Evolutionary conservation across 2,329 filamentous ascomycete genomes (phyloP).

Genomic region (Epichloe sp.): DNA sequence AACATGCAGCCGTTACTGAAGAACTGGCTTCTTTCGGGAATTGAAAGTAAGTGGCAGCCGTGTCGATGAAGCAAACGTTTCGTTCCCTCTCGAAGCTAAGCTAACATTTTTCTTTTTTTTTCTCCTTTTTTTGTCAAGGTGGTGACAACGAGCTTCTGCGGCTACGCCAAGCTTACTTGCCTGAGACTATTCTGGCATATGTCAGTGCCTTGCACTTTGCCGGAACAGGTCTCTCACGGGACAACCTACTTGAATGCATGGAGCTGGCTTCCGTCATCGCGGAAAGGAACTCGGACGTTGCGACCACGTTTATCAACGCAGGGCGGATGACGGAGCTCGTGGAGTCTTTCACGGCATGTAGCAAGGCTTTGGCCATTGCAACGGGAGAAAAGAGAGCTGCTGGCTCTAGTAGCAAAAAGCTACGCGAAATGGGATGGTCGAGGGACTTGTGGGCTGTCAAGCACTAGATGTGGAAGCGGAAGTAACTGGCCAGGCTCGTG

Average conservation of each 20-base stretch:
- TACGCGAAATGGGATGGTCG: constrained; percentile 49
- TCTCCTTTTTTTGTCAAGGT: not conserved
- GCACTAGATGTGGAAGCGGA: constrained; percentile 5
- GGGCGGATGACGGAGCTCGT: constrained; percentile 64
- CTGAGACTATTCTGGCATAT: constrained; percentile 75
- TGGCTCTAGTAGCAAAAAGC: constrained; percentile 41
- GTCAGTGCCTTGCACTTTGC: constrained; percentile 69
- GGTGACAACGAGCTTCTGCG: constrained; percentile 48
- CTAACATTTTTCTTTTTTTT: rapidly evolving
- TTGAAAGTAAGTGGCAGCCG: constrained; percentile 35
- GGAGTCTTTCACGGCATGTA: constrained; percentile 62
- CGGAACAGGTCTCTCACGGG: constrained; percentile 59
- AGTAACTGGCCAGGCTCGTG: not conserved
- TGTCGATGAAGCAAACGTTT: not conserved
- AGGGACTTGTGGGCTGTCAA: constrained; percentile 49
- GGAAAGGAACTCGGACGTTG: constrained; percentile 53
- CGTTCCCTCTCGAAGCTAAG: not conserved
- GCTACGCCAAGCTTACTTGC: constrained; percentile 68
- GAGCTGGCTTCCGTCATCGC: constrained; percentile 68
- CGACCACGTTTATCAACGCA: constrained; percentile 48
- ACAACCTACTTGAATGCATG: constrained; percentile 73
- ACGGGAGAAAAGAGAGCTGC: constrained; percentile 40
- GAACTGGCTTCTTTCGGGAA: constrained; percentile 46
- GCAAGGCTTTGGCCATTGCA: constrained; percentile 53
- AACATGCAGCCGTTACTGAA: constrained; percentile 49